phyloP scores from a whole-genome alignment of 495 filamentous ascomycete species.

The Annulohypoxylon nitens region DNA sequence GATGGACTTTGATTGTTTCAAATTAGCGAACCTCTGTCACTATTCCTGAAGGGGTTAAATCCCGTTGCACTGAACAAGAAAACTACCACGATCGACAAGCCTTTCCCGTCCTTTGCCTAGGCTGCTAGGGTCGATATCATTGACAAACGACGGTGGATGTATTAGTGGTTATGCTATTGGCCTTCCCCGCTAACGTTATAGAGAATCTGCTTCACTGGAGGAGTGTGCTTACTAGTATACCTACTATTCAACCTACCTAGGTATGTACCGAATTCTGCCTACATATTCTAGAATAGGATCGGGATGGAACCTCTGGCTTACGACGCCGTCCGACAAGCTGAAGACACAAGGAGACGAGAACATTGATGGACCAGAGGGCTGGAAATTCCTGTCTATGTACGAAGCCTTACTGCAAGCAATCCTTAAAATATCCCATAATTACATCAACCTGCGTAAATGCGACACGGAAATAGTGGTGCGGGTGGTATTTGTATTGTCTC shows the following conservation, averaged over 20 bases:
- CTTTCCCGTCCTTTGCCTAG: conserved; percentile 27
- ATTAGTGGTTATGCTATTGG: conserved; percentile 5
- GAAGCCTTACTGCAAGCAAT: conserved; percentile 39
- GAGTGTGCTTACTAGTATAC: background rate
- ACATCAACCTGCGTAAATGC: conserved; percentile 42
- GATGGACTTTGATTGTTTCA: conserved; percentile 51
- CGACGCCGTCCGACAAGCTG: conserved; percentile 7
- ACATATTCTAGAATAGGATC: too few relatives aligned
- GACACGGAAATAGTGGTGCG: conserved; percentile 18
- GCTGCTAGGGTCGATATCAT: conserved; percentile 24
- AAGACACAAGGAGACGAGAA: background rate
- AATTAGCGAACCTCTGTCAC: conserved; percentile 47
- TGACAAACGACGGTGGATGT: conserved; percentile 12
- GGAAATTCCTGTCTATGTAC: conserved; percentile 15
- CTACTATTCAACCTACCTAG: background rate
- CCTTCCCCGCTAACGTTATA: background rate
- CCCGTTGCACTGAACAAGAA: conserved; percentile 48
- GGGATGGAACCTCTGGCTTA: conserved; percentile 22
- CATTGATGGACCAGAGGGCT: conserved; percentile 2
- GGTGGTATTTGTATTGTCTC: conserved; percentile 24
- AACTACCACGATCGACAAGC: conserved; percentile 45
- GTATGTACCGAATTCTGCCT: background rate
- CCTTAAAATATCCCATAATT: conserved; percentile 42
- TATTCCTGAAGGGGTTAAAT: conserved; percentile 47
- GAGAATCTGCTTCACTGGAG: background rate